These are phyloP conservation scores for Lachancea cidri DNA, from an alignment of 805 yeast species.

Conservation along the genomic window DNA sequence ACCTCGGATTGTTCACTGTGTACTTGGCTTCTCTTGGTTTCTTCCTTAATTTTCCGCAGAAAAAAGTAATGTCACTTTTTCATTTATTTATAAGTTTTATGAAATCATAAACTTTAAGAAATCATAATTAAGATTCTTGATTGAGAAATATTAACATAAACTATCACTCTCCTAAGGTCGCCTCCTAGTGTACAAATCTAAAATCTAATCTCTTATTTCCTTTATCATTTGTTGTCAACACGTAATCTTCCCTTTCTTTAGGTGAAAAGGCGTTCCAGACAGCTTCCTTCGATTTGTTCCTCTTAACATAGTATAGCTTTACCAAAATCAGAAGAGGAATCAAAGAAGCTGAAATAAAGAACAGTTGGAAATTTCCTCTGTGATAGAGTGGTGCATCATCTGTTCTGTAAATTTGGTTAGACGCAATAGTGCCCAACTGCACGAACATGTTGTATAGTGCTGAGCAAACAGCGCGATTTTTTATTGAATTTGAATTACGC, in stretches of 20 bases:
- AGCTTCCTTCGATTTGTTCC: slow-evolving; percentile 40
- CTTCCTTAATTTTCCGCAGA: no score
- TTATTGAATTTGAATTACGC: slow-evolving; percentile 54
- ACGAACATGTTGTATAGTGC: slow-evolving; percentile 61
- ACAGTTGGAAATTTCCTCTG: slow-evolving; percentile 47
- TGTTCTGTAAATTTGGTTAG: slow-evolving; percentile 50
- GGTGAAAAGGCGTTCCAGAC: slow-evolving; percentile 47
- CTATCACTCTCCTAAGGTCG: no score
- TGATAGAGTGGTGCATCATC: slow-evolving; percentile 57
- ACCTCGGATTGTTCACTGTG: no score
- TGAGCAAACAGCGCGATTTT: slow-evolving; percentile 56
- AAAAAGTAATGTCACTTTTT: no score
- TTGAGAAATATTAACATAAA: no score
- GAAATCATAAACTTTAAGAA: no score
- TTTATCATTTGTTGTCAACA: slow-evolving; percentile 40
- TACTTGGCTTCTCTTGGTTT: no score
- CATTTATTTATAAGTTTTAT: no score
- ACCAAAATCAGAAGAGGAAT: slow-evolving; percentile 25
- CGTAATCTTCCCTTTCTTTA: slow-evolving; percentile 47
- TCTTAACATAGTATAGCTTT: slow-evolving; percentile 27
- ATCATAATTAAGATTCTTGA: no score
- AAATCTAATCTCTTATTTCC: slow-evolving; percentile 60
- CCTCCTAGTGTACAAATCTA: slow-evolving; percentile 31
- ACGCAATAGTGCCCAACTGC: slow-evolving; percentile 52
- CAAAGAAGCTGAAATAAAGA: slow-evolving; percentile 32